phyloP scores from a whole-genome alignment of 352 stramenopile species.

The Thalassiosira oceanica region DNA sequence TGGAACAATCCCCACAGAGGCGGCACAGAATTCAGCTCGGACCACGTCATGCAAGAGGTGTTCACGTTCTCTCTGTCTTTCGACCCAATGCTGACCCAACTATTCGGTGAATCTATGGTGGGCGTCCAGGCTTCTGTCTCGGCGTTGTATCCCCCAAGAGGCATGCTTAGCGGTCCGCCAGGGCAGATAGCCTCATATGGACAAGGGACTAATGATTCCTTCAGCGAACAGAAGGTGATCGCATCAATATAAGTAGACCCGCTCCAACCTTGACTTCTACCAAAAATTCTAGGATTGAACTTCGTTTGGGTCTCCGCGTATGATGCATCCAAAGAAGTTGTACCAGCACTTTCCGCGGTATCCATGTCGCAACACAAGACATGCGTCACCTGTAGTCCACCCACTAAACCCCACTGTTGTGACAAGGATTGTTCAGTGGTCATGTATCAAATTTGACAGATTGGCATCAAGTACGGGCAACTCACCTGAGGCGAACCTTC shows the following conservation, averaged over 20 bases:
- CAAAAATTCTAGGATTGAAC: too few species aligned
- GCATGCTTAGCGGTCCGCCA: conserved; percentile 8
- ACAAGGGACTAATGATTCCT: conserved; percentile 12
- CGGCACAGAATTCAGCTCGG: conserved; percentile 11
- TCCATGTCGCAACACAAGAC: too few species aligned
- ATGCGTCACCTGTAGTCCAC: too few species aligned
- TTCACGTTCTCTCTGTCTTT: conserved; percentile 24
- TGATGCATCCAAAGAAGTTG: too few species aligned
- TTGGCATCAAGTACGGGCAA: too few species aligned
- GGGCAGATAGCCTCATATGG: conserved; percentile 12
- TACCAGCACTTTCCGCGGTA: too few species aligned
- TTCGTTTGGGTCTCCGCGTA: too few species aligned
- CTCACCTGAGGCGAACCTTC: too few species aligned
- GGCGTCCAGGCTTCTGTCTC: conserved; percentile 8
- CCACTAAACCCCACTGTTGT: too few species aligned
- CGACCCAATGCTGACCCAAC: conserved; percentile 25
- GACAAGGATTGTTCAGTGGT: too few species aligned
- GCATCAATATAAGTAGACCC: conserved; percentile 10
- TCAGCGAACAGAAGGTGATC: conserved; percentile 13
- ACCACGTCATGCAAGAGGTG: conserved; percentile 15
- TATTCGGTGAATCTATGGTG: conserved; percentile 29
- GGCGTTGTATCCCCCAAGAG: conserved; percentile 3
- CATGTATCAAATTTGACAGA: too few species aligned
- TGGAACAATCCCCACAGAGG: conserved; percentile 2
- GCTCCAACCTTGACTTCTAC: too few species aligned